Conservation (phyloP, 164 flowering plant species). For the Magnolia changhungtana region DNA sequence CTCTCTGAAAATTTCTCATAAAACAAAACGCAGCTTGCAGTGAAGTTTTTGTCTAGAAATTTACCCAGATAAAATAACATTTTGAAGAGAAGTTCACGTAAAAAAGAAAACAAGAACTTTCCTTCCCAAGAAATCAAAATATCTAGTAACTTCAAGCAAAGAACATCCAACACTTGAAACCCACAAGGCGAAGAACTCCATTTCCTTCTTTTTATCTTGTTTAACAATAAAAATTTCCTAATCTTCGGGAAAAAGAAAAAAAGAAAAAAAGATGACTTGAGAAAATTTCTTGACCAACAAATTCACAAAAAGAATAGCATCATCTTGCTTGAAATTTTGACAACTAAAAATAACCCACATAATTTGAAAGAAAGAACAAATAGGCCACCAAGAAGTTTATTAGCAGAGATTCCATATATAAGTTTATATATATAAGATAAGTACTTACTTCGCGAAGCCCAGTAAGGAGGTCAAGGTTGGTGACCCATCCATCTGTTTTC, state of each 20-base stretch:
- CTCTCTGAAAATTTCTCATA: too few species aligned
- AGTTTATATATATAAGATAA: background rate
- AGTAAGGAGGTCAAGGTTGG: conserved; percentile 74
- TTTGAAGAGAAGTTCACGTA: too few species aligned
- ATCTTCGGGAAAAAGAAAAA: background rate
- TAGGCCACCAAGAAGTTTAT: background rate
- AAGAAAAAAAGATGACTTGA: background rate
- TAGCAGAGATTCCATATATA: background rate
- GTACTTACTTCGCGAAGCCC: conserved; percentile 66
- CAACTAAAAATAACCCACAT: background rate
- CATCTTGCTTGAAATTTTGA: background rate
- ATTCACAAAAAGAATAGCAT: background rate
- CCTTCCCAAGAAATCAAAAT: too few species aligned
- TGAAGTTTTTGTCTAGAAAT: too few species aligned
- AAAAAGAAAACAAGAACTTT: too few species aligned
- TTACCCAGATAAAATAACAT: too few species aligned
- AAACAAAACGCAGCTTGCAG: too few species aligned
- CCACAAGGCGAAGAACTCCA: too few species aligned
- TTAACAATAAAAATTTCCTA: background rate
- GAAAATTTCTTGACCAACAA: background rate
- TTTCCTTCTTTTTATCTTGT: too few species aligned
- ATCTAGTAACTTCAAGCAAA: too few species aligned
- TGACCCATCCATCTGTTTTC: conserved; percentile 84
- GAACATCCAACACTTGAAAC: too few species aligned
- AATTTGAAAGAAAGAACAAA: background rate